Conservation (phyloP, 352 stramenopile genomes). For the Phytophthora uliginosa region DNA sequence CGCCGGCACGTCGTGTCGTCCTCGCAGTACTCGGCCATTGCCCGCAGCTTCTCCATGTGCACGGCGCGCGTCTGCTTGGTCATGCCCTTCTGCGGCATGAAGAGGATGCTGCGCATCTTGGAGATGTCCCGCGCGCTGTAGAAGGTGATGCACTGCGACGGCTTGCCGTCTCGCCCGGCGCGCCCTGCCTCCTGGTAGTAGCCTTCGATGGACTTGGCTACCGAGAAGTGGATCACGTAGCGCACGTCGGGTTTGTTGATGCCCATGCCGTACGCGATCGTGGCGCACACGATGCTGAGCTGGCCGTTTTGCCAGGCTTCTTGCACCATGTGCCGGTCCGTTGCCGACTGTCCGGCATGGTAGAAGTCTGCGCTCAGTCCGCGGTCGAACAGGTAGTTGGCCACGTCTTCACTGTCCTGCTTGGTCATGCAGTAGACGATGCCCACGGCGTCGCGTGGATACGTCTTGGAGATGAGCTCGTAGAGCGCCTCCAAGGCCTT, state of each 20-base stretch:
- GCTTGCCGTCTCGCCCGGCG: conserved; percentile 95
- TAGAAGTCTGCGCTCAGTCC: conserved; percentile 94
- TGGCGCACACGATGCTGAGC: conserved; percentile 94
- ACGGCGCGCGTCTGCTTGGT: conserved; percentile 73
- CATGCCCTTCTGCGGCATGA: conserved; percentile 84
- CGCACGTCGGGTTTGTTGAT: conserved; percentile 97
- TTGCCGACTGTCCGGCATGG: conserved; percentile 90
- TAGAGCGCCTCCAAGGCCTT: conserved; percentile 69
- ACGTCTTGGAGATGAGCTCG: conserved; percentile 64
- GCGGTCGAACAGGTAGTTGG: conserved; percentile 88
- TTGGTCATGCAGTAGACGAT: conserved; percentile 97
- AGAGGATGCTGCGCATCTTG: conserved; percentile 86
- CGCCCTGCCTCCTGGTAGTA: conserved; percentile 99
- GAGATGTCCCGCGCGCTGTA: conserved; percentile 89
- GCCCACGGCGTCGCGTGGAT: conserved; percentile 60
- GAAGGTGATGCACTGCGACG: conserved; percentile 93
- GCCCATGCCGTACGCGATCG: conserved; percentile 97
- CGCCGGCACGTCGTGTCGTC: conserved; percentile 80
- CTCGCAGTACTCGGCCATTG: conserved; percentile 87
- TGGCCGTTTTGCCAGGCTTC: conserved; percentile 80
- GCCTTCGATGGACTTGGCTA: conserved; percentile 95
- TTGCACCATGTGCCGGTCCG: conserved; percentile 83
- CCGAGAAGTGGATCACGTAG: conserved; percentile 94
- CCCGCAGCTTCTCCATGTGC: conserved; percentile 82
- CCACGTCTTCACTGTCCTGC: conserved; percentile 95